Evolutionary conservation across 129 eudicot species (phyloP), one percentile per base, ranked within the genome.

Genomic region (Artemisia argyi): DNA sequence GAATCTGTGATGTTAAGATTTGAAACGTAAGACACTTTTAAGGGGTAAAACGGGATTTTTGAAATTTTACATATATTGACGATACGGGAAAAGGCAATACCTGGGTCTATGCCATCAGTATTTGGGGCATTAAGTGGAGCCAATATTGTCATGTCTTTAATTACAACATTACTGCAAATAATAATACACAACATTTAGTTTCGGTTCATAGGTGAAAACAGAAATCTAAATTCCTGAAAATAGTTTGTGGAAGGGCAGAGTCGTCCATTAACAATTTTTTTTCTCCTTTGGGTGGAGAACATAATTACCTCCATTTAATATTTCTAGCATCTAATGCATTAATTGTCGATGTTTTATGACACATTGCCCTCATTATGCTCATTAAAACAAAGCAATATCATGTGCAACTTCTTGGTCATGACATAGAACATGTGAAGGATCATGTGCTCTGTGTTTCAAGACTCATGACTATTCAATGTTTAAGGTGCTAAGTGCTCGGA

Each of bases 51-150:
- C n/a, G 5, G 73, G 1, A n/a, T 30, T 61, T 3, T 14, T 28
- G 14, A 26, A 11, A 15, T 3, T 54, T 54, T 18, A 59, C 20
- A 66, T 5, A 19, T 47, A 28, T 49, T 7, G 35, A 10, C 4
- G 15, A n/a, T 14, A 54, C 11, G 44, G 12, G 14, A 46, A 68
- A 65, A 32, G 13, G 30, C 7, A 7, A 22, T 88, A 93, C 96
- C 98, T 83, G 97, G 90, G 79, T 94, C 99, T 65, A 94, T 86
- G 42, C 99, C 99, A 57, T 94, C 99, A 3, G 99, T 94, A 47
- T 94, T 94, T 52, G 99, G 99, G 48, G 99, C 97, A 20, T 88
- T 81, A 3, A 94, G 83, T 24, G 99, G 99, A 61, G 99, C 97
- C 89, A 94, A 80, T 61, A 94, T 86, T 59, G 94, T 94, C 99